Base-by-base conservation (phyloP, 2,329 filamentous ascomycete genomes). In the Trichoderma oligosporum region DNA sequence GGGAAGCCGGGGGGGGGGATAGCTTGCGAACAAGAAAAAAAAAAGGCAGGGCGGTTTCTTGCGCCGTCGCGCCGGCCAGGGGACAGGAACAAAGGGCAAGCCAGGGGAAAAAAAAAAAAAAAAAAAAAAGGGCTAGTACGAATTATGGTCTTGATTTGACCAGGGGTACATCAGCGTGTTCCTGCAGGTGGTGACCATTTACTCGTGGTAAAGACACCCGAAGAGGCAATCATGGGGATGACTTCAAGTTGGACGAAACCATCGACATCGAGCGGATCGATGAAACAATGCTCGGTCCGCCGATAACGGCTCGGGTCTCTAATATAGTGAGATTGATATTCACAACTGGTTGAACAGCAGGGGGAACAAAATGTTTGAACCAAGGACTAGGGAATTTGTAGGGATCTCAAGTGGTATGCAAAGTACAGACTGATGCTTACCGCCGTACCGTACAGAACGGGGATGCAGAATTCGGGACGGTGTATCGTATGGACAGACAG, bases 371-470 rank as follows among this genome's bases (percentile, higher is more conserved):
- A 63, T 70, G 68, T 69, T 71, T 69, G 69, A 71, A 64, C 67
- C 36, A 46, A 52, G 55, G 57, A 48, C 48, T 39, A 47, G 49
- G 49, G 49, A 42, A 52, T 52, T 36, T 41, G 49, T 69, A 68
- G 64, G 68, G 69, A 71, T 68, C 64, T 63, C 60, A 62, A 67
- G 69, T 71, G 70, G 70, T 61, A 69, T 67, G 65, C 61, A 70
- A 67, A 64, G 65, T 60, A 61, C 54, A 36, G 57, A 48, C 46
- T 18, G 53, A 56, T 56, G 57, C 57, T 59, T 59, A 59, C 57
- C 57, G 57, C 57, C 57, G 57, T 57, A 49, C 57, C 29, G 54
- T 57, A 59, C 57, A 45, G 51, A 54, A 54, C 51, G 51, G 51
- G 31, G 51, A 44, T 54, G 29, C 39, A 54, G 51, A 45, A 35